A percentile compares a stretch with the other conserved stretches of the same genome.
phyloP scores from a whole-genome alignment of 331 rosid genomes.

The Cydonia oblonga region DNA sequence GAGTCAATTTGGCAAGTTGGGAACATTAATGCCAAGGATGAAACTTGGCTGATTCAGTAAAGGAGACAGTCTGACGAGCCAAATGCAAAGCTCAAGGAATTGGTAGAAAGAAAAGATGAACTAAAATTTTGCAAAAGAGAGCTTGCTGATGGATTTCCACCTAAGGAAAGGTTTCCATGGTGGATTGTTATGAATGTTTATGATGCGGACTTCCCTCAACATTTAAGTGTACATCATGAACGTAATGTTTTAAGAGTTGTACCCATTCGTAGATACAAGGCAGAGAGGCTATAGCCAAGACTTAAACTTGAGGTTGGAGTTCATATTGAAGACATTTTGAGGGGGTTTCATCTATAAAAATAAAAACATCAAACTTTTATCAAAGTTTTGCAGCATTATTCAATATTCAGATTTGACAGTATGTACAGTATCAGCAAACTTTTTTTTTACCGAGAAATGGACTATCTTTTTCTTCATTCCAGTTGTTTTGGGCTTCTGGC shows the following conservation, averaged over 20 bases:
- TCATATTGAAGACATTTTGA: too few relatives aligned
- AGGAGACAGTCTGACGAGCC: background rate
- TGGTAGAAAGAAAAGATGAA: background rate
- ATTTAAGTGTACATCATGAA: background rate
- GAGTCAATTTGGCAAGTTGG: background rate
- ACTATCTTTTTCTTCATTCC: background rate
- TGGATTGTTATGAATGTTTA: background rate
- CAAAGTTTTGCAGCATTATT: too few relatives aligned
- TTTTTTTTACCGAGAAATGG: too few relatives aligned
- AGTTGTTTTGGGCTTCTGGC: background rate
- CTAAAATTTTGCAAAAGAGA: background rate
- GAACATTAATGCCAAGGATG: background rate
- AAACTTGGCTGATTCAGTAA: background rate
- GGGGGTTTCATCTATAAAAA: too few relatives aligned
- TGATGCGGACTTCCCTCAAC: background rate
- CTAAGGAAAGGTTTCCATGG: background rate
- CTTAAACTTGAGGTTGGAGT: too few relatives aligned
- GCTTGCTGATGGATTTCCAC: background rate
- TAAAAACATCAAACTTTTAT: too few relatives aligned
- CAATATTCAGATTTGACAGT: too few relatives aligned
- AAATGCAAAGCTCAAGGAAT: background rate
- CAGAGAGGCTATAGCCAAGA: too few relatives aligned
- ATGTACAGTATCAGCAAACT: too few relatives aligned
- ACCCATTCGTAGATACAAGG: too few relatives aligned
- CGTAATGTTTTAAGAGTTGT: too few relatives aligned